phyloP scores from a whole-genome alignment of 2,329 filamentous ascomycete genomes.

The Cladosporium sp. region DNA sequence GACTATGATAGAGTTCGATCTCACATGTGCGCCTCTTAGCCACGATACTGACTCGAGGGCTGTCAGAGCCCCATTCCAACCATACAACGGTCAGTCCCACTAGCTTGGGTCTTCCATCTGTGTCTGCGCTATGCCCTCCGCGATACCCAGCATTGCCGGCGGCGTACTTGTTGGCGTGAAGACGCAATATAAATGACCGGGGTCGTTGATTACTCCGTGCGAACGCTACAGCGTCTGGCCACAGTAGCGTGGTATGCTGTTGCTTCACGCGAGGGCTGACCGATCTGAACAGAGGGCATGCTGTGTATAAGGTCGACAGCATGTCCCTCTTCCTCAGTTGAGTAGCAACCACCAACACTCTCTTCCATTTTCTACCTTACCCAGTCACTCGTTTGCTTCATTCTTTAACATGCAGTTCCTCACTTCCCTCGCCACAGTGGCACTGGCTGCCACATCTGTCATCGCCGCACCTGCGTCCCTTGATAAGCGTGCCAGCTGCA shows the following conservation, averaged over 20 bases:
- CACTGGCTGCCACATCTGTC: slow-evolving; percentile 10
- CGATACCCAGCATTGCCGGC: not conserved
- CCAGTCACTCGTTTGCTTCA: slow-evolving; percentile 10
- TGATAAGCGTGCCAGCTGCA: slow-evolving; percentile 24
- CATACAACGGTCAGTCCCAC: not conserved
- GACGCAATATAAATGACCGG: not conserved
- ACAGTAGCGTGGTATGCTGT: not conserved
- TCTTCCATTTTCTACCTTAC: slow-evolving; percentile 1
- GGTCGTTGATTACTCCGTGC: not conserved
- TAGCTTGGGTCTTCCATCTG: not conserved
- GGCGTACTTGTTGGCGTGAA: not conserved
- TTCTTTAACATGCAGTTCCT: slow-evolving; percentile 1
- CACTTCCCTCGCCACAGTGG: slow-evolving; percentile 11
- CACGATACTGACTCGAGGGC: not conserved
- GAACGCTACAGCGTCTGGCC: not conserved
- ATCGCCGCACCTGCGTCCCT: slow-evolving; percentile 12
- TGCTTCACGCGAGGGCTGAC: not conserved
- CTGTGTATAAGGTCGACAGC: slow-evolving; percentile 3
- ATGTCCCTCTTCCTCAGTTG: not conserved
- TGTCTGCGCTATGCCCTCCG: not conserved
- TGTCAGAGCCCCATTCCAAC: not conserved
- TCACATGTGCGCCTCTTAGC: not conserved
- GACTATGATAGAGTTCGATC: not conserved
- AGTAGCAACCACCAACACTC: slow-evolving; percentile 1
- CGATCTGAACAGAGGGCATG: not conserved